phyloP scores from a whole-genome alignment of 345 rosid genomes.

The Gossypium ekmanianum region DNA sequence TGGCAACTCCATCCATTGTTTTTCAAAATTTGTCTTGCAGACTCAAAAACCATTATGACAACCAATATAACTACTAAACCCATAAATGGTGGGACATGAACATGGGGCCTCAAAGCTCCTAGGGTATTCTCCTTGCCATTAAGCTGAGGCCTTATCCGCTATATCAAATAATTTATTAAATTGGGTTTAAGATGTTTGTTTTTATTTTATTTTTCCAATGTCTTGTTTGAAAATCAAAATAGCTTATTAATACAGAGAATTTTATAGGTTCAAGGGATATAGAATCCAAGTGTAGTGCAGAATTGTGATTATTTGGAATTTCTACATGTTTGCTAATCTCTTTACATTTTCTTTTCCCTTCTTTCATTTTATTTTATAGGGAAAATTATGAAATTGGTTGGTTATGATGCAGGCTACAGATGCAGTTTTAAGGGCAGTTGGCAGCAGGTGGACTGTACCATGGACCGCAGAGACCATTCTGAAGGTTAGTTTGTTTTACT shows the following conservation, averaged over 20 bases:
- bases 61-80: too few relatives aligned
- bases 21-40: too few relatives aligned
- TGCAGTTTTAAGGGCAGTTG: constrained; percentile 60
- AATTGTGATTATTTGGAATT: not conserved
- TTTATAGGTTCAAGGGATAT: not conserved
- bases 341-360: not conserved
- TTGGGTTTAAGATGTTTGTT: too few relatives aligned
- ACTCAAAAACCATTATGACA: too few relatives aligned
- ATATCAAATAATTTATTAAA: too few relatives aligned
- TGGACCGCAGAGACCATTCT: constrained; percentile 93
- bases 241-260: not conserved
- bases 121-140: too few relatives aligned
- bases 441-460: constrained; percentile 88
- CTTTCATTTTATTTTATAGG: not conserved
- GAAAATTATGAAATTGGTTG: constrained; percentile 13
- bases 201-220: too few relatives aligned
- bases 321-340: not conserved
- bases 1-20: too few relatives aligned
- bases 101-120: too few relatives aligned
- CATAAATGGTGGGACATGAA: too few relatives aligned
- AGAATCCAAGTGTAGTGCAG: not conserved
- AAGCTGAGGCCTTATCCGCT: too few relatives aligned
- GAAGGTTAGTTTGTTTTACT: constrained; percentile 46
- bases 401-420: constrained; percentile 60
- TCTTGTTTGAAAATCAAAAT: not conserved